Conservation (phyloP, 1,139 yeast species). For the Hemisphaericaspora subhashii region DNA sequence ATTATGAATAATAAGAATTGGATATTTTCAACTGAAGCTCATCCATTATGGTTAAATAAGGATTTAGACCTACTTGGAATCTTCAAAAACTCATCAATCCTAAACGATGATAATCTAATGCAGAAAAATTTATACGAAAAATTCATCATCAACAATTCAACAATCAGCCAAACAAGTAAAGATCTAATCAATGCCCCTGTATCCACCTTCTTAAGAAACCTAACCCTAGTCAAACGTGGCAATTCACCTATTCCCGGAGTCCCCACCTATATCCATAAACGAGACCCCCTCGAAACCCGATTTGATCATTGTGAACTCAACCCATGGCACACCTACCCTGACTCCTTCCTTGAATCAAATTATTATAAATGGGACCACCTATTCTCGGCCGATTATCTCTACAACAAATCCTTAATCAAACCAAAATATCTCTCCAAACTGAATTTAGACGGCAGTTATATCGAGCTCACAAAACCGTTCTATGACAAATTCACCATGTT, state of each 20-base stretch:
- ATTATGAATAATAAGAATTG: constrained; percentile 48
- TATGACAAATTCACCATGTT: constrained; percentile 30
- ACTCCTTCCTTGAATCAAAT: constrained; percentile 27
- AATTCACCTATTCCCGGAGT: constrained; percentile 17
- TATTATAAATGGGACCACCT: constrained; percentile 38
- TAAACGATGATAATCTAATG: not conserved
- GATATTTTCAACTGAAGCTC: constrained; percentile 91
- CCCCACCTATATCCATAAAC: constrained; percentile 15
- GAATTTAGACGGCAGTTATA: constrained; percentile 24
- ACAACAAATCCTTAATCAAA: constrained; percentile 29
- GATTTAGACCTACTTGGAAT: constrained; percentile 13
- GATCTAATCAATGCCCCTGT: constrained; percentile 6
- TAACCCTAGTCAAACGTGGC: constrained; percentile 17
- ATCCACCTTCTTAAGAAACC: constrained; percentile 18
- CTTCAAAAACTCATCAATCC: not conserved
- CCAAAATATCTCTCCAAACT: constrained; percentile 34
- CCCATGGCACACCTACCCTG: constrained; percentile 22
- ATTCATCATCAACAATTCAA: not conserved
- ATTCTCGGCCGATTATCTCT: constrained; percentile 42
- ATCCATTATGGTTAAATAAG: constrained; percentile 71
- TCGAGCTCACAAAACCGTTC: constrained; percentile 34
- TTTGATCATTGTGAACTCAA: constrained; percentile 34
- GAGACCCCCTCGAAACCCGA: constrained; percentile 21
- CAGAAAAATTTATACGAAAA: constrained; percentile 8
- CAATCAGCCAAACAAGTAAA: not conserved